Percentiles rank a stretch among this genome's conserved stretches.
phyloP scores from a whole-genome alignment of 192 early-diverging fungal species.

The Coemansia sp. region DNA sequence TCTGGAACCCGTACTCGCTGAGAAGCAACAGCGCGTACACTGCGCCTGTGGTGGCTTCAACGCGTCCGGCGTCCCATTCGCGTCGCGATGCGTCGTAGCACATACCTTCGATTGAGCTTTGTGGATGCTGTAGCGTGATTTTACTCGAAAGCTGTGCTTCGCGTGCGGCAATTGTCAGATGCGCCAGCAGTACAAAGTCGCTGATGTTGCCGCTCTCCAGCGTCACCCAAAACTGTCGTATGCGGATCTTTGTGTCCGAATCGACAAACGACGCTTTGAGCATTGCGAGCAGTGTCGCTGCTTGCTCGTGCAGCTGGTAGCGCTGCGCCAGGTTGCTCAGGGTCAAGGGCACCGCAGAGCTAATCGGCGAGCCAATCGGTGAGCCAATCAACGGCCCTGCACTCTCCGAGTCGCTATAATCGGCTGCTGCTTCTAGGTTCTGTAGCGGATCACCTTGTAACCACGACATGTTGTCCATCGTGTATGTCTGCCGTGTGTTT shows the following conservation, averaged over 20 bases:
- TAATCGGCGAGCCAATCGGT: background rate
- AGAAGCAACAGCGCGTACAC: slow-evolving; percentile 33
- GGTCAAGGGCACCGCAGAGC: background rate
- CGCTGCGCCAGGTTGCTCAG: slow-evolving; percentile 17
- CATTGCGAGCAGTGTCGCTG: slow-evolving; percentile 15
- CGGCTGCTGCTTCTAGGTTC: background rate
- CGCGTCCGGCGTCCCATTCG: slow-evolving; percentile 25
- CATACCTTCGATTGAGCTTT: slow-evolving; percentile 6
- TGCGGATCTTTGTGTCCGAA: slow-evolving; percentile 20
- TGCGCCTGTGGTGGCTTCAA: slow-evolving; percentile 12
- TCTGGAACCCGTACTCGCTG: slow-evolving; percentile 46
- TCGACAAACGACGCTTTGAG: slow-evolving; percentile 32
- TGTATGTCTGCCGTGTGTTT: background rate
- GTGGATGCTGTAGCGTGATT: background rate
- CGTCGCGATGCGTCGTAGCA: slow-evolving; percentile 32
- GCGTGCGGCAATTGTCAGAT: slow-evolving; percentile 25
- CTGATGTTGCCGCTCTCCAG: slow-evolving; percentile 21
- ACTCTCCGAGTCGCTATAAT: background rate
- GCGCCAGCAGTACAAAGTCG: slow-evolving; percentile 49
- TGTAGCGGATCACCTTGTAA: slow-evolving; percentile 14
- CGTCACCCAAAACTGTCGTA: slow-evolving; percentile 41
- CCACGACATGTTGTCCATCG: background rate
- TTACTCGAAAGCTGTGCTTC: slow-evolving; percentile 19
- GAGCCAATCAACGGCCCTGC: background rate
- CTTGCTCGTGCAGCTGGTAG: slow-evolving; percentile 7